Conservation (phyloP, 208 protist species). For the Leishmania tropica region DNA sequence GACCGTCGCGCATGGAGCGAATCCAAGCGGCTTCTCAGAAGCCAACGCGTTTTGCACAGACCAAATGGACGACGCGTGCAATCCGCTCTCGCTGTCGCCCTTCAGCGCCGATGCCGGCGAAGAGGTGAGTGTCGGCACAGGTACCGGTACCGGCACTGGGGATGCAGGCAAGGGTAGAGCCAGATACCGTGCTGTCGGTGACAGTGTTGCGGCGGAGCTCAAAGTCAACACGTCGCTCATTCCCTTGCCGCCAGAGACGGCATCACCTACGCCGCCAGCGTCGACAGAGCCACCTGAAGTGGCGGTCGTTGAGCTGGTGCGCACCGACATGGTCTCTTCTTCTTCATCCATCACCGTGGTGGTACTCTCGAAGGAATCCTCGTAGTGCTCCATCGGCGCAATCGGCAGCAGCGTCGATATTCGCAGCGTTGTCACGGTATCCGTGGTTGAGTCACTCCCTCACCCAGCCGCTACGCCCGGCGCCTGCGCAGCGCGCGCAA, state of each 20-base stretch:
- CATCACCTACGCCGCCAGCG: not conserved
- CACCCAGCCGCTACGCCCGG: not conserved
- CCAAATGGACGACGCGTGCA: not conserved
- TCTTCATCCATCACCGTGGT: conserved; percentile 28
- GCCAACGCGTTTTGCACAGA: too few species aligned
- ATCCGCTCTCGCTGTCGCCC: not conserved
- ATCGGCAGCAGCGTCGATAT: not conserved
- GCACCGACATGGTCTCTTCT: not conserved
- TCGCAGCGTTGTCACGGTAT: not conserved
- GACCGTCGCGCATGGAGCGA: too few species aligned
- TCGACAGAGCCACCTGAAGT: not conserved
- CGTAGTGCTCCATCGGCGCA: conserved; percentile 60
- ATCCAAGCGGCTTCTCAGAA: not conserved
- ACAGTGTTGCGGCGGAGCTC: not conserved
- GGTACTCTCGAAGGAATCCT: conserved; percentile 67
- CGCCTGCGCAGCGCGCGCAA: not conserved
- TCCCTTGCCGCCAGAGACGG: not conserved
- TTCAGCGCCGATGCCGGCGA: not conserved
- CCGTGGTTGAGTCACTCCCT: not conserved
- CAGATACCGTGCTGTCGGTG: not conserved
- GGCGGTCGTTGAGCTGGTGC: conserved; percentile 3
- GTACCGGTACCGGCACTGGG: not conserved
- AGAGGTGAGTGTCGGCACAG: not conserved
- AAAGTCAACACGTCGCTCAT: not conserved
- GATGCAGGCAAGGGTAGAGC: conserved; percentile 1